Conservation (phyloP, 1,284 basidiomycete species). For the Waitea zeae region DNA sequence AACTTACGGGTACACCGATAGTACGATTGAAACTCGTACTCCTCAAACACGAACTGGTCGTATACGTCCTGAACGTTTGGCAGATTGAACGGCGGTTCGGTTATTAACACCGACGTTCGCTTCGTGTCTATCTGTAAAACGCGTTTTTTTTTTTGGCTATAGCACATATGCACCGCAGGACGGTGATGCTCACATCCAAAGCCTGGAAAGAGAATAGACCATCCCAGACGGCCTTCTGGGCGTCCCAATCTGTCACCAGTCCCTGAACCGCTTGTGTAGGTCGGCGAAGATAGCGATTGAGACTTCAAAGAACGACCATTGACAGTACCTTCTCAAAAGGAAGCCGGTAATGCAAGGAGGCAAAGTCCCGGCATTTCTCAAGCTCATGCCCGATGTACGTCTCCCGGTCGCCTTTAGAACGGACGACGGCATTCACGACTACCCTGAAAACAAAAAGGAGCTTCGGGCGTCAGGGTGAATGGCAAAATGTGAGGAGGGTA, state of each 20-base stretch:
- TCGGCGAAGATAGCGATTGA: conserved; percentile 7
- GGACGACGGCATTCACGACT: conserved; percentile 63
- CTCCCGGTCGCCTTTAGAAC: conserved; percentile 63
- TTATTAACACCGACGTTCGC: conserved; percentile 63
- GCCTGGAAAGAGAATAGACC: conserved; percentile 57
- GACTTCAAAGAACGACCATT: conserved; percentile 9
- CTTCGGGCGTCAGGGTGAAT: too few species aligned
- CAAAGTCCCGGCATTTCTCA: conserved; percentile 55
- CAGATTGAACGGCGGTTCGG: conserved; percentile 88
- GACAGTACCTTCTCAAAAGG: conserved; percentile 80
- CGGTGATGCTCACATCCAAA: conserved; percentile 40
- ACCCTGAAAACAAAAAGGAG: too few species aligned
- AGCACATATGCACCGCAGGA: too few species aligned
- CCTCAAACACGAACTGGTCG: conserved; percentile 90
- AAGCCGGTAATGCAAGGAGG: conserved; percentile 63
- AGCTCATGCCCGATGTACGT: conserved; percentile 77
- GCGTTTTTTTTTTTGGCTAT: too few species aligned
- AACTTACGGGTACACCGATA: conserved; percentile 65
- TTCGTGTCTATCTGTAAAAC: conserved; percentile 58
- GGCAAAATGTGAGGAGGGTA: too few species aligned
- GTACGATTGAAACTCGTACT: conserved; percentile 84
- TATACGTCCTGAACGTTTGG: conserved; percentile 83
- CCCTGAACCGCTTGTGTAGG: conserved; percentile 42
- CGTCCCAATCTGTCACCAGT: conserved; percentile 83
- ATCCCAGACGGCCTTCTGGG: conserved; percentile 84